These are phyloP conservation scores for Afroboletus lepidellus DNA, from an alignment of 1,284 basidiomycete species.

Conservation along the genomic window DNA sequence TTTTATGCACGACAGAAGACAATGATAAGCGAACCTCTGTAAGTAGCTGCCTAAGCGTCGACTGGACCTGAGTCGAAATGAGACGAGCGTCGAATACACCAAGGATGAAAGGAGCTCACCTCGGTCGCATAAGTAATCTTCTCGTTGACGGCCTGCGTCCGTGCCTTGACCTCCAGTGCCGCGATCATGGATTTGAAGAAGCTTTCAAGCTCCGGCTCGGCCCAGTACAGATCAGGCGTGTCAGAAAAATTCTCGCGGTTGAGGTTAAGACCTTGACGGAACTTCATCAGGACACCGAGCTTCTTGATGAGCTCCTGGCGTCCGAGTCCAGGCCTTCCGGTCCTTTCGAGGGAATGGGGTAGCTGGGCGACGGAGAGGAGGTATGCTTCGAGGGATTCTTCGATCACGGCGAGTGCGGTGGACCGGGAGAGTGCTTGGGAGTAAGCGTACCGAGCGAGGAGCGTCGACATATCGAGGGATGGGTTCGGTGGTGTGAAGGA, in stretches of 20 bases:
- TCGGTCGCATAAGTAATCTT: constrained; percentile 94
- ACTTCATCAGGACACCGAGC: constrained; percentile 83
- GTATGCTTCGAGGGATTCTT: constrained; percentile 79
- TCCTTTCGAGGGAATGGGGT: constrained; percentile 71
- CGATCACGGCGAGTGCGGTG: constrained; percentile 80
- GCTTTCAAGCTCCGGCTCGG: constrained; percentile 85
- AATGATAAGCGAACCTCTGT: constrained; percentile 56
- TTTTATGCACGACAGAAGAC: background rate
- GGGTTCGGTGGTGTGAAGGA: constrained; percentile 46
- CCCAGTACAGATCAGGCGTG: constrained; percentile 90
- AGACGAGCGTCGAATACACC: constrained; percentile 4
- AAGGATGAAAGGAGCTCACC: constrained; percentile 36
- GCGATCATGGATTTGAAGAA: constrained; percentile 81
- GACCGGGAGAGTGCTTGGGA: constrained; percentile 88
- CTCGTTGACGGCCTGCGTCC: constrained; percentile 81
- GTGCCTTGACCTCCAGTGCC: constrained; percentile 79
- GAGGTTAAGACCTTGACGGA: constrained; percentile 85
- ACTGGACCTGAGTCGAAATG: constrained; percentile 51
- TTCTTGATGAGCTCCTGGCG: constrained; percentile 83
- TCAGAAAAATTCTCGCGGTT: constrained; percentile 87
- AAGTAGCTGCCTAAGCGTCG: constrained; percentile 70
- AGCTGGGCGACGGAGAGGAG: constrained; percentile 77
- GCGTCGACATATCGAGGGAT: constrained; percentile 56
- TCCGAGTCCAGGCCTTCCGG: constrained; percentile 78
- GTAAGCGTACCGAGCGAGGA: constrained; percentile 84